phyloP scores from a whole-genome alignment of 805 yeast genomes.

The Cyberlindnera euphorbiae region DNA sequence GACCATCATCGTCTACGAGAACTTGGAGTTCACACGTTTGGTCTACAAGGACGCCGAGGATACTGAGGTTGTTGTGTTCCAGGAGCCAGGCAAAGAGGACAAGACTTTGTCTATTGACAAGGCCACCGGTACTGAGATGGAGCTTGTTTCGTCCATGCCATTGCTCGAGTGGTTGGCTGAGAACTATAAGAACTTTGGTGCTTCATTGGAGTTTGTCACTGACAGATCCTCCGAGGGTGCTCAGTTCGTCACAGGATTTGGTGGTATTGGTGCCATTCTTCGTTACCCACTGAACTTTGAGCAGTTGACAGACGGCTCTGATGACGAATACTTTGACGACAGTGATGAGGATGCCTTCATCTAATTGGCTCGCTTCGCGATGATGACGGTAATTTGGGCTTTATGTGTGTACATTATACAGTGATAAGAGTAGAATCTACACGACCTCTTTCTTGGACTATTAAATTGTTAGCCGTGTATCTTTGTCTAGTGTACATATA shows the following conservation, averaged over 20 bases:
- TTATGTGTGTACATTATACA: background rate
- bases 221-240: constrained; percentile 98
- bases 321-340: constrained; percentile 79
- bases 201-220: constrained; percentile 91
- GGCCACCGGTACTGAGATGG: constrained; percentile 88
- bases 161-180: constrained; percentile 98
- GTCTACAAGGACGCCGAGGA: constrained; percentile 82
- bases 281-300: constrained; percentile 97
- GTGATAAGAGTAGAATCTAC: too few species aligned
- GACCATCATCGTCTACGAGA: constrained; percentile 86
- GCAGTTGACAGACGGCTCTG: constrained; percentile 88
- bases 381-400: too few species aligned
- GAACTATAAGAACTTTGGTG: constrained; percentile 91
- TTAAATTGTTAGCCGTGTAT: too few species aligned
- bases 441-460: too few species aligned
- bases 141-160: constrained; percentile 75
- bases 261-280: constrained; percentile 96
- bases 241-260: constrained; percentile 95
- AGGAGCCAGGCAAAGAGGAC: constrained; percentile 67
- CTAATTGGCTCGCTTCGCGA: too few species aligned
- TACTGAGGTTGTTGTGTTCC: constrained; percentile 65
- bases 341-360: constrained; percentile 30
- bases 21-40: constrained; percentile 79
- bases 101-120: constrained; percentile 76
- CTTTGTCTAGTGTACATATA: too few species aligned